These are phyloP conservation scores for Artomyces pyxidatus DNA, from an alignment of 768 basidiomycete genomes.

Conservation along the genomic window DNA sequence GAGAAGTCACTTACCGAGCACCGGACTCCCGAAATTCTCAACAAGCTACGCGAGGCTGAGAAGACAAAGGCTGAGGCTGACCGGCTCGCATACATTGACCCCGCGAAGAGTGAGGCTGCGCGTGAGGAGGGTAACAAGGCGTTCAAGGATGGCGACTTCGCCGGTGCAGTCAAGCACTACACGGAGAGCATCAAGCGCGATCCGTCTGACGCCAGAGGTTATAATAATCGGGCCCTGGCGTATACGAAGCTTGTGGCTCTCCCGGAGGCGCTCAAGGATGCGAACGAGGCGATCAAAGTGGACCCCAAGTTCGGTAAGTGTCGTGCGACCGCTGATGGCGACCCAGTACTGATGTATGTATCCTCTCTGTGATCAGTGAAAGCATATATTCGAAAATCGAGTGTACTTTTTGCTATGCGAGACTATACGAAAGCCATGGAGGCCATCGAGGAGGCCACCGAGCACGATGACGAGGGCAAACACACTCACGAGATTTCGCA, in stretches of 20 bases:
- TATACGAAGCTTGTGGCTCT: conserved; percentile 93
- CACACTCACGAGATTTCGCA: conserved; percentile 78
- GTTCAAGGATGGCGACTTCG: conserved; percentile 93
- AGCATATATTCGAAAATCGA: conserved; percentile 90
- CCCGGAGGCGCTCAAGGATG: conserved; percentile 95
- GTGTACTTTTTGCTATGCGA: conserved; percentile 82
- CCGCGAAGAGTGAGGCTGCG: conserved; percentile 69
- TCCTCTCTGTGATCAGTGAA: conserved; percentile 48
- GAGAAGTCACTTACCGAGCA: conserved; percentile 94
- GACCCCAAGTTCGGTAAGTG: conserved; percentile 76
- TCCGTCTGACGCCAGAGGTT: conserved; percentile 82
- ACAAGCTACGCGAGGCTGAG: conserved; percentile 83
- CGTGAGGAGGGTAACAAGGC: conserved; percentile 88
- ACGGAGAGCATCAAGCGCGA: conserved; percentile 95
- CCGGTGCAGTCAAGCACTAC: conserved; percentile 84
- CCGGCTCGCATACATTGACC: conserved; percentile 79
- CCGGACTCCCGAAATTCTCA: conserved; percentile 86
- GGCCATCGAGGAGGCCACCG: conserved; percentile 67
- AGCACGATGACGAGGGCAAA: conserved; percentile 72
- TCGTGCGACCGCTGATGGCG: no score
- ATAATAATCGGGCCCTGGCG: conserved; percentile 97
- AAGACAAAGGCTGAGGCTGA: conserved; percentile 71
- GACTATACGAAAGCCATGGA: conserved; percentile 85
- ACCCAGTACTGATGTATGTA: background rate
- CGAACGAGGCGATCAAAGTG: conserved; percentile 84